Conservation (phyloP, 768 basidiomycete genomes). For the Boletellus sp. region DNA sequence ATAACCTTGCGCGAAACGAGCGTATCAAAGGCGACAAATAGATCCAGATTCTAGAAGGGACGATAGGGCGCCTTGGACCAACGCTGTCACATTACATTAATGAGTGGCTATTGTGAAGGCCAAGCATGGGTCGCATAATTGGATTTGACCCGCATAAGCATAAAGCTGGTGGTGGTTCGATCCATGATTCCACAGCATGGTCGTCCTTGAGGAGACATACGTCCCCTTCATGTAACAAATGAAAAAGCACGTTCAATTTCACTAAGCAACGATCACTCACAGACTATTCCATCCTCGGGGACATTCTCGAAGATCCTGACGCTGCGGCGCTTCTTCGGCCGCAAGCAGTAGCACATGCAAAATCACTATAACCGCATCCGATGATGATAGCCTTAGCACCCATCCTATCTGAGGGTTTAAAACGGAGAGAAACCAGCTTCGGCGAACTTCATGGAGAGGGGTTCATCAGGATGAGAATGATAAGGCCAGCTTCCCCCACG, state of each 20-base stretch:
- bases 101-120: constrained; percentile 16
- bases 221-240: constrained; percentile 13
- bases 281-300: constrained; percentile 9
- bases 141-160: constrained; percentile 20
- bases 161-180: constrained; percentile 15
- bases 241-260: constrained; percentile 5
- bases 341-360: not conserved
- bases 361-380: not conserved
- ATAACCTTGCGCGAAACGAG: constrained; percentile 15
- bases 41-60: constrained; percentile 21
- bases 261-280: constrained; percentile 6
- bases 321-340: too few relatives aligned
- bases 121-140: constrained; percentile 17
- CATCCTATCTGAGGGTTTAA: not conserved
- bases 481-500: too few relatives aligned
- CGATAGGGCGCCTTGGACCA: constrained; percentile 11
- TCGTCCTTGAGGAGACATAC: constrained; percentile 1
- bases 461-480: too few relatives aligned
- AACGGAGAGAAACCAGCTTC: too few relatives aligned
- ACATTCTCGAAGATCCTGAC: constrained; percentile 17
- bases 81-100: constrained; percentile 13
- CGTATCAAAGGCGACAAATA: constrained; percentile 14
- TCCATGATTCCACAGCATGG: not conserved
- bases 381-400: not conserved
- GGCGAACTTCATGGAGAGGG: too few relatives aligned